A percentile compares a stretch with the other conserved stretches of the same genome.
These are phyloP conservation scores for Lycium ferocissimum DNA, from an alignment of 257 asterid species.

Conservation along the genomic window DNA sequence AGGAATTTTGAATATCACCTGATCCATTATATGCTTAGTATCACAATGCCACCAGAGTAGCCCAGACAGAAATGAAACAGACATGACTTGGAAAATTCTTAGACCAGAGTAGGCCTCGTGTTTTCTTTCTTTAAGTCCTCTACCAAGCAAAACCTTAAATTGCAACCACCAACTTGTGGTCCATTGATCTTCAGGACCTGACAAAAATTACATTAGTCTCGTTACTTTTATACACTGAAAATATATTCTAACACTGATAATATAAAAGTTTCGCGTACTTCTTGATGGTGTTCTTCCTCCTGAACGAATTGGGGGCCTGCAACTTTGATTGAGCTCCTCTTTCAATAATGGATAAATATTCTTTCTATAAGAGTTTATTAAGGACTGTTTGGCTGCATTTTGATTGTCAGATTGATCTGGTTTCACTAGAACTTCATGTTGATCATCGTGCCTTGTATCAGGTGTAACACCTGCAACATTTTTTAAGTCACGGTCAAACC, in stretches of 20 bases:
- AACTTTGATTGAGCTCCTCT: conserved; percentile 50
- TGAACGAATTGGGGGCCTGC: conserved; percentile 32
- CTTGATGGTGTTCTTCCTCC: conserved; percentile 44
- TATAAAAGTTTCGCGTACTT: conserved; percentile 42
- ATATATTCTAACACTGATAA: neutral
- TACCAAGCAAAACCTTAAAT: conserved; percentile 70
- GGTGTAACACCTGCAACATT: conserved; percentile 65
- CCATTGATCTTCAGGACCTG: conserved; percentile 74
- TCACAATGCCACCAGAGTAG: conserved; percentile 96
- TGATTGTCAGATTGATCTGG: conserved; percentile 56
- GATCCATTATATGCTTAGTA: conserved; percentile 79
- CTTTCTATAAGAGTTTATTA: conserved; percentile 64
- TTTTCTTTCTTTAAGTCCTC: conserved; percentile 80
- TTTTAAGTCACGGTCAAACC: neutral
- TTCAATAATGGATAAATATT: conserved; percentile 59
- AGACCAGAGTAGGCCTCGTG: conserved; percentile 77
- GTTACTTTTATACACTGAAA: neutral
- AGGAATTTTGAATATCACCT: conserved; percentile 49
- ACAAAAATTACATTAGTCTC: neutral
- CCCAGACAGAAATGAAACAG: conserved; percentile 78
- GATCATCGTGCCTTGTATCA: conserved; percentile 74
- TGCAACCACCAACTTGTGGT: conserved; percentile 86
- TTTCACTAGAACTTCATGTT: conserved; percentile 52
- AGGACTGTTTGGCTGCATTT: conserved; percentile 62
- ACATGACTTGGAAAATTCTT: conserved; percentile 75